Base-by-base conservation (phyloP, 1,284 basidiomycete species). In the Ustilago crameri region DNA sequence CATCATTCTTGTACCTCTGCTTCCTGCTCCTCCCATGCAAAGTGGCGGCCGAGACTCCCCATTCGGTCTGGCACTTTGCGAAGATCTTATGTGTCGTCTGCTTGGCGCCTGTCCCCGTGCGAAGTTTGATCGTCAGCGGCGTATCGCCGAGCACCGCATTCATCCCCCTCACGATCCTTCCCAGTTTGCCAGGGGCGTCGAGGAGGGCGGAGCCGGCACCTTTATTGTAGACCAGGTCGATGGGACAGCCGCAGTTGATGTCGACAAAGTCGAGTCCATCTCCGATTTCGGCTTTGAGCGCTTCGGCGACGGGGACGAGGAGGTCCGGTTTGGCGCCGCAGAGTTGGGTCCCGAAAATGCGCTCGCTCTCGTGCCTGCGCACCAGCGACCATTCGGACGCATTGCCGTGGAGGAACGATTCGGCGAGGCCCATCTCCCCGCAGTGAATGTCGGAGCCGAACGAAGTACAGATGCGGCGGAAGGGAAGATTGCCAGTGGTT, bases 211-310 rank as follows among this genome's bases (percentile, higher is more conserved):
- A 93, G 0, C 94, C 94, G 48, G 92, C 93, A 0, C 94, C 94
- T 23, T 89, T 88, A 80, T 92, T 92, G 85, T 94, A 98, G 1
- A 98, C 92, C 45, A 98, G 86, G 84, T 98, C 95, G 74, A 98
- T 98, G 3, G 95, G 95, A 84, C 95, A 98, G 4, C 95, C 95
- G 83, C 93, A 93, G 82, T 98, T 98, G 75, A 98, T 85, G 78
- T 98, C 95, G 12, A 95, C 91, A 80, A 95, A 96, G 81, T 96
- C 93, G 26, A 95, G 84, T 22, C 88, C 87, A 10, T 86, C 85
- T 0, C 76, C 77, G 2, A 80, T 58, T 78, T 93, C 91, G 62
- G 87, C 88, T 1, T 87, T 89, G 20, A 98, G 87, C 9, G 91
- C 87, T 83, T 98, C 95, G 0, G 94, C 93, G 0, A 90, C 89